Conservation (phyloP, 2,329 filamentous ascomycete genomes). For the Aspergillus texensis region DNA sequence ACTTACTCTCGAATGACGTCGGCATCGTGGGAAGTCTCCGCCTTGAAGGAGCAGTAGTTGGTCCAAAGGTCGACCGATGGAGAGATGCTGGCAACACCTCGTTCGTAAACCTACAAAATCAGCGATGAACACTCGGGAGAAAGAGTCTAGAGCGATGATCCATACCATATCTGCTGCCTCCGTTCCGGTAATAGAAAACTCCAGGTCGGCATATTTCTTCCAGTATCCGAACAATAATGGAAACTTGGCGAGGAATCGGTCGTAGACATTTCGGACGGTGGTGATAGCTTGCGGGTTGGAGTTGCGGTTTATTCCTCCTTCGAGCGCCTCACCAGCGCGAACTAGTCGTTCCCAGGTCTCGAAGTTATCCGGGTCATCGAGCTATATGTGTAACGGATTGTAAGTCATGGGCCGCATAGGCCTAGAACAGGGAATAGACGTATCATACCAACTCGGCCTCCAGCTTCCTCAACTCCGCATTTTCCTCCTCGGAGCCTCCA, state of each 20-base stretch:
- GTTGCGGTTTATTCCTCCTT: conserved; percentile 93
- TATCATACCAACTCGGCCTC: conserved; percentile 72
- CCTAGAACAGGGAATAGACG: background rate
- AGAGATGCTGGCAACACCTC: conserved; percentile 88
- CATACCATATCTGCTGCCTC: conserved; percentile 95
- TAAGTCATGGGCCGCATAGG: conserved; percentile 4
- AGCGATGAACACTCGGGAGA: background rate
- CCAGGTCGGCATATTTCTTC: conserved; percentile 98
- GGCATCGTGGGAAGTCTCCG: conserved; percentile 92
- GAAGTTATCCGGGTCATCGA: conserved; percentile 82
- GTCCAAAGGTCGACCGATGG: conserved; percentile 97
- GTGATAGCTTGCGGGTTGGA: conserved; percentile 92
- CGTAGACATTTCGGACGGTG: conserved; percentile 82
- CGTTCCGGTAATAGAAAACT: conserved; percentile 94
- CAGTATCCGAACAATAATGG: conserved; percentile 97
- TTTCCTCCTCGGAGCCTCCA: conserved; percentile 77
- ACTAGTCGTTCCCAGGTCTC: conserved; percentile 94
- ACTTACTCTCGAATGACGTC: conserved; percentile 99
- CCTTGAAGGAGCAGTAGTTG: conserved; percentile 96
- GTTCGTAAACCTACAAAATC: conserved; percentile 78
- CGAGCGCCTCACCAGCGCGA: conserved; percentile 77
- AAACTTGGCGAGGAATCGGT: conserved; percentile 91
- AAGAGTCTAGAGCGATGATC: background rate
- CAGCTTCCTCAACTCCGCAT: conserved; percentile 77
- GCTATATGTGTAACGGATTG: conserved; percentile 40